Evolutionary conservation across 345 rosid genomes (phyloP), one percentile per base, ranked within the genome.

Genomic region (Rubroshorea leprosula): DNA sequence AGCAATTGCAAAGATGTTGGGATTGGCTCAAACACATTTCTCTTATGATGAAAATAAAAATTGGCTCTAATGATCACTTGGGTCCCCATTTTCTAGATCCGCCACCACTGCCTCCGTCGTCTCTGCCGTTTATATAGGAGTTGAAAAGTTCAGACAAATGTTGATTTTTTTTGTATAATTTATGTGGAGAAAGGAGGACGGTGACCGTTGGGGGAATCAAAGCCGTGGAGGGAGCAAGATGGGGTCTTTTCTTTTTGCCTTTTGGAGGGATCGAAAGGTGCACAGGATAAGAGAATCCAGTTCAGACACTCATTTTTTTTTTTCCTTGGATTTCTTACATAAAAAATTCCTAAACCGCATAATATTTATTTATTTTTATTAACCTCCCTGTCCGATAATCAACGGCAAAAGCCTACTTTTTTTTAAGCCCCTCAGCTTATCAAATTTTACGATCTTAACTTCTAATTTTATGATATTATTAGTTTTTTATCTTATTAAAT

Each of bases 231-330:
- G 6, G 23, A 21, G 26, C 6, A n/a, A 18, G 23, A 58, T 6
- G 15, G 25, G n/a, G n/a, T n/a, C n/a, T n/a, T n/a, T n/a, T n/a
- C n/a, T n/a, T n/a, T n/a, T 31, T 16, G 64, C 11, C 69, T 54
- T 59, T 70, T 54, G 65, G 62, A 64, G 58, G 54, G 24, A 49
- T 27, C 52, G 26, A 64, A 64, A 55, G 62, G 74, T 4, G 57
- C 54, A 23, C 22, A 39, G 62, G 65, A 58, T 53, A 59, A 64
- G 57, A 38, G 21, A 21, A 55, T 19, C 50, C 23, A 18, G 22
- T 39, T 5, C 7, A 7, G 2, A 9, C 29, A 19, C 24, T 13
- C 0, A 0, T 38, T 21, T 31, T 14, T 16, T 22, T 60, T 1
- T 59, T 14, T 48, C 11, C 16, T 7, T 39, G 45, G 45, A 27